These are phyloP conservation scores for Chlorella vulgaris DNA, from an alignment of 139 green algal genomes.

Conservation along the genomic window DNA sequence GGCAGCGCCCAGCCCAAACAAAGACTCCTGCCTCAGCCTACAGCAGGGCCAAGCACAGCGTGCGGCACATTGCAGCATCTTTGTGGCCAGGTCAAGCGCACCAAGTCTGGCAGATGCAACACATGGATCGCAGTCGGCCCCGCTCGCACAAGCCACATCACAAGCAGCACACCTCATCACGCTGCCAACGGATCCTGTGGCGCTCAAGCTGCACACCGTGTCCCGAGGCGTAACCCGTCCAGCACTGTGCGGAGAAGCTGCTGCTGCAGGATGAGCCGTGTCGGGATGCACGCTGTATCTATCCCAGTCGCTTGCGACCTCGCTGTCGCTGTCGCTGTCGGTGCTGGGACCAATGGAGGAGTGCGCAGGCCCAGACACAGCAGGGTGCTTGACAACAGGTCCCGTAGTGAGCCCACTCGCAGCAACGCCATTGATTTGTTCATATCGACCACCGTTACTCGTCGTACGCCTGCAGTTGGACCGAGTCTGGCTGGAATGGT, in stretches of 20 bases:
- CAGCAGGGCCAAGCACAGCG: background rate
- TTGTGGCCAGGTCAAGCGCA: too few species aligned
- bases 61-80: too few species aligned
- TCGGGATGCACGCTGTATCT: conserved; percentile 9
- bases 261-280: background rate
- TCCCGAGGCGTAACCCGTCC: background rate
- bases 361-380: background rate
- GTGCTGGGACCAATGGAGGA: background rate
- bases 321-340: conserved; percentile 16
- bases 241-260: background rate
- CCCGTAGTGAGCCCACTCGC: too few species aligned
- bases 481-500: too few species aligned
- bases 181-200: background rate
- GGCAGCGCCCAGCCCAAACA: conserved; percentile 5
- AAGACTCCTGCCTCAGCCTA: conserved; percentile 28
- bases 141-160: background rate
- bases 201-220: background rate
- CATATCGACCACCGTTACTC: too few species aligned
- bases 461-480: too few species aligned
- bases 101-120: too few species aligned
- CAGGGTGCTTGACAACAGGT: too few species aligned
- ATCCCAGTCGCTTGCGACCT: conserved; percentile 28
- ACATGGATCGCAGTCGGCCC: too few species aligned
- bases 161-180: background rate
- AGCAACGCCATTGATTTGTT: too few species aligned